Evolutionary conservation across 2,329 filamentous ascomycete species (phyloP), one percentile per base, ranked within the genome.

Genomic region (Fusarium succisae): DNA sequence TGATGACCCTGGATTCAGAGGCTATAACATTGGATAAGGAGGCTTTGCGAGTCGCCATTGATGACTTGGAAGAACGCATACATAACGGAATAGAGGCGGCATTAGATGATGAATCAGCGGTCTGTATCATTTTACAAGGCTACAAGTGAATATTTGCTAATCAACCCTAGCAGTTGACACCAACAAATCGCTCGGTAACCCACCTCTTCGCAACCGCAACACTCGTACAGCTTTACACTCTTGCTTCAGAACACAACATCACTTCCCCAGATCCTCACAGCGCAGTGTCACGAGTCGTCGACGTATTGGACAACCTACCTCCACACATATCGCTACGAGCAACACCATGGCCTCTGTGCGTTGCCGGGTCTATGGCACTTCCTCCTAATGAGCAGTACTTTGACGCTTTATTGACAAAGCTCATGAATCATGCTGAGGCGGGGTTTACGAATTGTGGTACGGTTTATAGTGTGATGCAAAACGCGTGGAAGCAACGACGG

Each of bases 391-490:
- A 78, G 20, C 17, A 38, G 4, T 75, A 69, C 10, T 77, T 77
- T 12, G 75, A 75, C 10, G 15, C 41, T 17, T 26, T 70, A 1
- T 60, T 77, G 5, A 32, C 44, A 5, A 47, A 47, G 1, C 54
- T 76, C 5, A 56, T 74, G 10, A 48, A 53, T 2, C 37, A 53
- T 12, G 57, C 72, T 1, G 72, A 62, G 1, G 61, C 74, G 2
- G 70, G 63, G 0, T 77, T 76, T 8, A 70, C 72, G 0, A 77
- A 77, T 30, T 77, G 69, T 8, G 67, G 63, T 2, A 77, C 73
- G 3, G 69, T 75, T 2, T 51, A 70, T 20, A 50, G 55, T 8
- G 66, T 77, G 3, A 53, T 77, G 32, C 54, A 60, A 15, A 63
- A 72, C 15, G 71, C 64, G 13, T 77, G 74, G 74, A 22, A 53